Percentiles rank a stretch among this genome's conserved stretches.
Evolutionary conservation across 345 rosid genomes (phyloP).

Genomic region (Arabis alpina): DNA sequence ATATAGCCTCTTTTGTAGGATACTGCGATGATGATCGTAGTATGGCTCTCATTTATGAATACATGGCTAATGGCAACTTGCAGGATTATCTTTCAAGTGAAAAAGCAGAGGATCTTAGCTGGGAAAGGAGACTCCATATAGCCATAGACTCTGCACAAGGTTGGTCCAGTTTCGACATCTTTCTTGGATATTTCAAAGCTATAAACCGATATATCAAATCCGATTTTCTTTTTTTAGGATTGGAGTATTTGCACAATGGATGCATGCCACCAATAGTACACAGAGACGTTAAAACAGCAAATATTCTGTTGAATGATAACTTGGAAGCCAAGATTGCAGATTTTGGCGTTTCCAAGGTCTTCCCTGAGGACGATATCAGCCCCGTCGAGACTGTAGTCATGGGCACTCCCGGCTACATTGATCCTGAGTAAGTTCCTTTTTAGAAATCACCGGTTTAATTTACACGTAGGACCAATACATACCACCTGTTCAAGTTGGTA

Average conservation of each 20-base stretch:
- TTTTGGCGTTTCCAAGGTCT: slow-evolving; percentile 46
- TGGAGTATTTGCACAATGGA: slow-evolving; percentile 39
- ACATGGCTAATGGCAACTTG: slow-evolving; percentile 53
- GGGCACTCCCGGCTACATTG: slow-evolving; percentile 45
- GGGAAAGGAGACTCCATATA: too few relatives aligned
- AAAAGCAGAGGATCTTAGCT: too few relatives aligned
- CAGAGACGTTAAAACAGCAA: slow-evolving; percentile 37
- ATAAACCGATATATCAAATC: too few relatives aligned
- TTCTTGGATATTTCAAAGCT: too few relatives aligned
- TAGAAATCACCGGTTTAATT: too few relatives aligned
- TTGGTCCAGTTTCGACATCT: too few relatives aligned
- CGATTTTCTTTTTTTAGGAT: too few relatives aligned
- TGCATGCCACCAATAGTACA: slow-evolving; percentile 37
- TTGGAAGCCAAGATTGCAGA: slow-evolving; percentile 51
- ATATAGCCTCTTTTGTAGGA: slow-evolving; percentile 49
- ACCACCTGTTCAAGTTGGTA: too few relatives aligned
- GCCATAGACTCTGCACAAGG: too few relatives aligned
- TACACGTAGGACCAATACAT: too few relatives aligned
- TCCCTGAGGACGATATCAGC: slow-evolving; percentile 35
- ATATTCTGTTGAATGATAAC: slow-evolving; percentile 33
- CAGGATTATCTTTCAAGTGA: slow-evolving; percentile 43
- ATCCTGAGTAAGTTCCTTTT: slow-evolving; percentile 32
- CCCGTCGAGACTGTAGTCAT: slow-evolving; percentile 36
- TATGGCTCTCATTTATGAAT: slow-evolving; percentile 51
- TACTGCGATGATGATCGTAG: slow-evolving; percentile 47